Evolutionary conservation across 2,329 filamentous ascomycete genomes (phyloP).

Genomic region (Cyclaneusma minus): DNA sequence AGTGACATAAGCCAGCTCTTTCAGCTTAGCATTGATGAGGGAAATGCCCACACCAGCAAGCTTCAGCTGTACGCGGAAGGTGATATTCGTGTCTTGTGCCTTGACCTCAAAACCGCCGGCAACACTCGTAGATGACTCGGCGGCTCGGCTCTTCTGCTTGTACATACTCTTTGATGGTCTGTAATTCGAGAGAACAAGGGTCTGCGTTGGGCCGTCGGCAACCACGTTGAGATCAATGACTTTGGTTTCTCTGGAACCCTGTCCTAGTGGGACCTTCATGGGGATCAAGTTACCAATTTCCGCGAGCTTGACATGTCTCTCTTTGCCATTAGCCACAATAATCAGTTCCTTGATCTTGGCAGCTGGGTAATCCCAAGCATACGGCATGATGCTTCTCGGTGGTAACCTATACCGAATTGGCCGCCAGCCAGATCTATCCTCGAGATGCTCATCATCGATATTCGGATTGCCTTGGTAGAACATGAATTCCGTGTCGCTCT

Average conservation of each 20-base stretch:
- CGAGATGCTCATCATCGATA: conserved; percentile 73
- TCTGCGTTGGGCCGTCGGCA: conserved; percentile 90
- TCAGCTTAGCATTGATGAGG: conserved; percentile 80
- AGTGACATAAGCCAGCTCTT: conserved; percentile 85
- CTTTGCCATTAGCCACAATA: conserved; percentile 61
- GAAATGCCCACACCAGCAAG: conserved; percentile 87
- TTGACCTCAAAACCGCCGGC: conserved; percentile 79
- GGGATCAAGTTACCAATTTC: conserved; percentile 95
- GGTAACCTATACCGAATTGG: conserved; percentile 86
- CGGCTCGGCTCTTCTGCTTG: conserved; percentile 38
- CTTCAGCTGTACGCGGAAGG: conserved; percentile 76
- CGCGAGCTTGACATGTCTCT: conserved; percentile 83
- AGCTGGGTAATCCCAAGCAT: conserved; percentile 97
- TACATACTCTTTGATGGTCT: conserved; percentile 88
- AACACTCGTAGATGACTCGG: conserved; percentile 31
- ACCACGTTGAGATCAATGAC: conserved; percentile 95
- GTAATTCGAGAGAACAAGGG: conserved; percentile 86
- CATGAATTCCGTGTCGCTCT: conserved; percentile 90
- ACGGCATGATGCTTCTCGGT: conserved; percentile 94
- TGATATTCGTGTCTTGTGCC: conserved; percentile 73
- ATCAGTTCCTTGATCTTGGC: conserved; percentile 93
- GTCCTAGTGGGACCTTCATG: conserved; percentile 65
- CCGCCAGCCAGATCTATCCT: conserved; percentile 77
- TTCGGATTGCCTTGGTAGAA: conserved; percentile 95
- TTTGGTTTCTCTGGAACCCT: conserved; percentile 51